A percentile compares a stretch with the other conserved stretches of the same genome.
Evolutionary conservation across 2,329 filamentous ascomycete species (phyloP).

Genomic region (Bimuria novae-zelandiae): DNA sequence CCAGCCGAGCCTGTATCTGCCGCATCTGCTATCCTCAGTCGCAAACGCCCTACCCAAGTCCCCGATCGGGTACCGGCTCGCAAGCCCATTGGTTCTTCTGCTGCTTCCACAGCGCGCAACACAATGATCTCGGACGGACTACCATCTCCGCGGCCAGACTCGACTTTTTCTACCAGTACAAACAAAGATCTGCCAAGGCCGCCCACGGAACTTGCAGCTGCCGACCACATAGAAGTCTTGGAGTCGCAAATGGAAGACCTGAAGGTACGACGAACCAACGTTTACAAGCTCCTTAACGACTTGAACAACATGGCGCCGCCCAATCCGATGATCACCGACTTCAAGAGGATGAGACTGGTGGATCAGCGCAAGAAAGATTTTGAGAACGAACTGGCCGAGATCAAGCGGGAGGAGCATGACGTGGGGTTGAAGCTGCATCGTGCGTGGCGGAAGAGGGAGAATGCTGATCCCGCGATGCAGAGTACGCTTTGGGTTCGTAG

Average conservation of each 20-base stretch:
- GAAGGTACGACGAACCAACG: constrained; percentile 43
- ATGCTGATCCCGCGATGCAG: constrained; percentile 38
- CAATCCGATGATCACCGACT: constrained; percentile 46
- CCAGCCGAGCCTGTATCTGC: constrained; percentile 33
- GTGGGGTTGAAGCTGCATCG: constrained; percentile 47
- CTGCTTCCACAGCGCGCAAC: constrained; percentile 23
- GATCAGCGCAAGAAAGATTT: constrained; percentile 44
- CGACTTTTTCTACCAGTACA: constrained; percentile 33
- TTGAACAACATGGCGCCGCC: constrained; percentile 40
- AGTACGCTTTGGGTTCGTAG: constrained; percentile 47
- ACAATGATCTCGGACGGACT: constrained; percentile 18
- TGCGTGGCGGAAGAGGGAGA: constrained; percentile 46
- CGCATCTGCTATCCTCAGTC: constrained; percentile 36
- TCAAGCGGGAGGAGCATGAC: constrained; percentile 46
- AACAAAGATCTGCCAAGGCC: constrained; percentile 46
- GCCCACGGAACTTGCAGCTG: constrained; percentile 39
- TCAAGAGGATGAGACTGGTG: constrained; percentile 38
- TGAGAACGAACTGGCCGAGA: constrained; percentile 45
- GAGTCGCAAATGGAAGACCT: constrained; percentile 48
- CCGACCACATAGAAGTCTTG: constrained; percentile 43
- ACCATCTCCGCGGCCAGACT: constrained; percentile 29
- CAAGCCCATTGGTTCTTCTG: constrained; percentile 30
- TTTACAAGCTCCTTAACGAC: constrained; percentile 42
- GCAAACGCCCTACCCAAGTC: constrained; percentile 37
- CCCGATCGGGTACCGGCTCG: constrained; percentile 30